These are phyloP conservation scores for Nemophila menziesii DNA, from an alignment of 257 asterid species.

Conservation along the genomic window DNA sequence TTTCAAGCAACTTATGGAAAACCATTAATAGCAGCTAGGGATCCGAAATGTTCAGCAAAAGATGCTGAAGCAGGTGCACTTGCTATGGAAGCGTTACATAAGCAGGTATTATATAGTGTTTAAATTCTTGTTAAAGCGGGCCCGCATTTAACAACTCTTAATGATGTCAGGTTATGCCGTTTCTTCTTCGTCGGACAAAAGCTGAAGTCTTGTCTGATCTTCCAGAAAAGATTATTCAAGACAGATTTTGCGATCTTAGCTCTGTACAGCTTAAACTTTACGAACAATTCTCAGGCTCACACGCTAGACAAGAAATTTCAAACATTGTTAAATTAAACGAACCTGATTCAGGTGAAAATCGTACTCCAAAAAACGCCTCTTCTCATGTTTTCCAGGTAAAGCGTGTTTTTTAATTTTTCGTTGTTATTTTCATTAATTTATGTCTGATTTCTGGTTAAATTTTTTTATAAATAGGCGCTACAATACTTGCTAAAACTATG, in stretches of 20 bases:
- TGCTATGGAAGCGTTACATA: constrained; percentile 99
- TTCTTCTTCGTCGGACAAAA: constrained; percentile 95
- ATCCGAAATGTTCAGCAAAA: constrained; percentile 92
- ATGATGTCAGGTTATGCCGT: constrained; percentile 87
- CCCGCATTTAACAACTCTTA: constrained; percentile 9
- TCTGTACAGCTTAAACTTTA: constrained; percentile 82
- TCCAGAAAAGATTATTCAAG: constrained; percentile 96
- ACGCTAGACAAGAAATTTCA: constrained; percentile 75
- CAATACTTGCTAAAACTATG: constrained; percentile 93
- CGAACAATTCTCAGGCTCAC: constrained; percentile 92
- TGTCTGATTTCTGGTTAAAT: constrained; percentile 15
- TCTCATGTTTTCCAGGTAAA: constrained; percentile 98
- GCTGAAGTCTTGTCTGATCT: constrained; percentile 94
- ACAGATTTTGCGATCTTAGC: constrained; percentile 95
- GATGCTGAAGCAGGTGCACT: constrained; percentile 96
- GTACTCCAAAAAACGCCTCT: constrained; percentile 58
- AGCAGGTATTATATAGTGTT: constrained; percentile 44
- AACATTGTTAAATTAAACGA: constrained; percentile 71
- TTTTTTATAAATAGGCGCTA: constrained; percentile 57
- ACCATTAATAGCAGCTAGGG: constrained; percentile 88
- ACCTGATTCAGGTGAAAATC: constrained; percentile 38
- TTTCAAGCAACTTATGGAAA: constrained; percentile 95
- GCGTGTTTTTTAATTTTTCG: constrained; percentile 8
- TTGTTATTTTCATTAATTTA: constrained; percentile 1
- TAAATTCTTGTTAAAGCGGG: background rate